Percentiles rank a stretch among this genome's conserved stretches.
These are phyloP conservation scores for Cordyceps militaris DNA, from an alignment of 2,329 filamentous ascomycete species.

Conservation along the genomic window DNA sequence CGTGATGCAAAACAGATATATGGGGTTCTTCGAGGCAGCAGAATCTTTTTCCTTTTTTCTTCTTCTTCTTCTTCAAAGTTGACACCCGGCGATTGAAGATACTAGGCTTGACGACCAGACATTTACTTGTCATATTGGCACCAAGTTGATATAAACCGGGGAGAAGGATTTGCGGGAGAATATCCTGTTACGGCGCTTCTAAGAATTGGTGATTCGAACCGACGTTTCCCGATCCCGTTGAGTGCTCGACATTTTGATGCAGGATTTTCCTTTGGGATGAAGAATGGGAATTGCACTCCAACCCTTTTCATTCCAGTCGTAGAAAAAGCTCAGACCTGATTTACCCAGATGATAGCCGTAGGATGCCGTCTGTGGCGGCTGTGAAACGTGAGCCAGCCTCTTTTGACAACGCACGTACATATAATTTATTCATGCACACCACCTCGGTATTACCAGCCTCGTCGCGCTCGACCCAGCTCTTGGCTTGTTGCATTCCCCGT, in stretches of 20 bases:
- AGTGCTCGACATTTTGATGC: constrained; percentile 47
- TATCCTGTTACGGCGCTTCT: constrained; percentile 45
- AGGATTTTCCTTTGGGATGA: not conserved
- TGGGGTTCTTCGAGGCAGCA: not conserved
- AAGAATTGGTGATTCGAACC: constrained; percentile 56
- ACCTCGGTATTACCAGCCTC: not conserved
- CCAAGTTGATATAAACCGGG: constrained; percentile 53
- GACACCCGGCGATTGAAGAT: constrained; percentile 49
- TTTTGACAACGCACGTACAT: not conserved
- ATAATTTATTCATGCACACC: too few relatives aligned
- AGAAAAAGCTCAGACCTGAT: not conserved
- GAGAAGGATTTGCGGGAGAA: constrained; percentile 40
- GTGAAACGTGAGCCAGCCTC: not conserved
- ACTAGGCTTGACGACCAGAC: constrained; percentile 42
- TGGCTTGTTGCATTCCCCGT: not conserved
- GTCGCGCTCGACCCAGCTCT: not conserved
- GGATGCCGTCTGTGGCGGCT: not conserved
- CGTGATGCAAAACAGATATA: constrained; percentile 7
- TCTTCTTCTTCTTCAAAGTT: constrained; percentile 43
- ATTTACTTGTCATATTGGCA: constrained; percentile 32
- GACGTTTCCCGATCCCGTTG: constrained; percentile 56
- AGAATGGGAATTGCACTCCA: not conserved
- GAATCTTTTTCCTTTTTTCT: constrained; percentile 18
- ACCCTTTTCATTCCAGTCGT: not conserved
- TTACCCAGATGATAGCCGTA: not conserved